These are phyloP conservation scores for Diaporthe helianthi DNA, from an alignment of 2,329 filamentous ascomycete species.

Conservation along the genomic window DNA sequence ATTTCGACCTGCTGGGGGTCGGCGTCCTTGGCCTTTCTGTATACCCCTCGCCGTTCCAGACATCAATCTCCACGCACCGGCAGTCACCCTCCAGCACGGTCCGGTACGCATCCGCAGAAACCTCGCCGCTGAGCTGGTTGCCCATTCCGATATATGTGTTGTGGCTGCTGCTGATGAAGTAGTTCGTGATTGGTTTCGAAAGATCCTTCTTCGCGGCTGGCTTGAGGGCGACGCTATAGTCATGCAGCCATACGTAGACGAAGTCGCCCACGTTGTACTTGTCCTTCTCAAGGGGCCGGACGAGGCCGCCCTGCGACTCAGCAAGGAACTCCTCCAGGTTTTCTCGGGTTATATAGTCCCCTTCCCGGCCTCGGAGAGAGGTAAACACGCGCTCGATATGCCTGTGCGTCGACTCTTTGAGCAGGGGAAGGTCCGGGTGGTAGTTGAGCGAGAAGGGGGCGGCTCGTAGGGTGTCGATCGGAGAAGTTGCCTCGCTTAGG, in stretches of 20 bases:
- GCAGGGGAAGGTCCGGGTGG: constrained; percentile 44
- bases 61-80: constrained; percentile 92
- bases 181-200: constrained; percentile 78
- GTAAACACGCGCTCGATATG: constrained; percentile 58
- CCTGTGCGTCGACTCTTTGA: constrained; percentile 57
- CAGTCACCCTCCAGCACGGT: constrained; percentile 78
- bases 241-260: constrained; percentile 54
- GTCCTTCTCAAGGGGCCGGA: constrained; percentile 47
- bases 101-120: constrained; percentile 79
- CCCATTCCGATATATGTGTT: constrained; percentile 88
- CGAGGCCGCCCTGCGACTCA: constrained; percentile 54
- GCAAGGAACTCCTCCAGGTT: constrained; percentile 58
- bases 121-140: constrained; percentile 81
- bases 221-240: constrained; percentile 51
- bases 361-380: constrained; percentile 46
- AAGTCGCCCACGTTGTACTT: constrained; percentile 58
- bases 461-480: constrained; percentile 22
- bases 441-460: constrained; percentile 22
- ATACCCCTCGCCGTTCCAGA: constrained; percentile 76
- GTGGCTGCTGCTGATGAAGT: constrained; percentile 94
- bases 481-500: not conserved
- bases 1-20: constrained; percentile 44
- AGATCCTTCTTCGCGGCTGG: constrained; percentile 62
- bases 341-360: constrained; percentile 41
- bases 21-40: constrained; percentile 45